A percentile compares a stretch with the other conserved stretches of the same genome.
Conservation (phyloP, 2,329 filamentous ascomycete genomes). For the Aspergillus amoenus region DNA sequence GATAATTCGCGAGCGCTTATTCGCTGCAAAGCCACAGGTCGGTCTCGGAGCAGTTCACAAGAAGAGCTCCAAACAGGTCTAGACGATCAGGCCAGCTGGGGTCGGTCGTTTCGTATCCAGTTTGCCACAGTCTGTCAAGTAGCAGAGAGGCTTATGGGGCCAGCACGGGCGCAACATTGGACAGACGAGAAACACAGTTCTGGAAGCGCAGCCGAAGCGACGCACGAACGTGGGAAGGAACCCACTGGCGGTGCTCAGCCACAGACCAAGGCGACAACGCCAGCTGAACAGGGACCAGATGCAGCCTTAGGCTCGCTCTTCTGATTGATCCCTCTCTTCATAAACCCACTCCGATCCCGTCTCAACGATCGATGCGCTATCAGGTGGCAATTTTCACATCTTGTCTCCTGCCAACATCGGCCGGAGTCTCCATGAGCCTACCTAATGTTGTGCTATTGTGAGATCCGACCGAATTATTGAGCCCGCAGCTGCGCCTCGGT, state of each 20-base stretch:
- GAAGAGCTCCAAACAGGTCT: constrained; percentile 6
- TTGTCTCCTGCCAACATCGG: neutral
- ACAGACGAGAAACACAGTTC: neutral
- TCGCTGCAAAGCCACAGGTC: neutral
- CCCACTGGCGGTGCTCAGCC: constrained; percentile 5
- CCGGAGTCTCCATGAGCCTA: neutral
- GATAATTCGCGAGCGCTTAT: neutral
- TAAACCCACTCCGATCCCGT: constrained; percentile 7
- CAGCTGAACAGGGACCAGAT: constrained; percentile 11
- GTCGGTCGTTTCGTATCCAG: constrained; percentile 3
- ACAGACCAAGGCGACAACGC: neutral
- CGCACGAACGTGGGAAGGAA: neutral
- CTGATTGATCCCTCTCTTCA: constrained; percentile 9
- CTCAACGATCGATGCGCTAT: constrained; percentile 3
- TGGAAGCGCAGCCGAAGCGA: constrained; percentile 4
- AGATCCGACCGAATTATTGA: constrained; percentile 1
- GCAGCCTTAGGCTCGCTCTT: constrained; percentile 14
- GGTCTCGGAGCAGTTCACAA: constrained; percentile 4
- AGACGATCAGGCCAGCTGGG: constrained; percentile 12
- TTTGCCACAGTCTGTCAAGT: constrained; percentile 6
- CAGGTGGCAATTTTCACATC: constrained; percentile 13
- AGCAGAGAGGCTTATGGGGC: neutral
- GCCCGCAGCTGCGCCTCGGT: neutral
- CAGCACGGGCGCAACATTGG: neutral
- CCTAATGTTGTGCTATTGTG: neutral